Percentiles rank a stretch among this genome's conserved stretches.
Evolutionary conservation across 169 alveolate species (phyloP).

Genomic region (Eimeria tenella): DNA sequence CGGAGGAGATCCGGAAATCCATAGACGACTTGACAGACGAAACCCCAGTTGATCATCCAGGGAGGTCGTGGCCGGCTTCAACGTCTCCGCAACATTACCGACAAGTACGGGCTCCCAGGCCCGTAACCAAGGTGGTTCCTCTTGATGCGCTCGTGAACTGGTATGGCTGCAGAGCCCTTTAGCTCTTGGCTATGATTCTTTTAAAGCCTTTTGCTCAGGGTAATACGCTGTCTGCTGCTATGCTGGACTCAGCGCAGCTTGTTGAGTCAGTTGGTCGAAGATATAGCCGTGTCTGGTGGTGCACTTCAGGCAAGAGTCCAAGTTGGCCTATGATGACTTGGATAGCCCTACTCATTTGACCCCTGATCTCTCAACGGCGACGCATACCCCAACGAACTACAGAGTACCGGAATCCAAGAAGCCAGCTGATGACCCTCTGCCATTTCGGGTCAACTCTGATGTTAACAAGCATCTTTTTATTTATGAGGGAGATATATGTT

Average conservation of each 20-base stretch:
- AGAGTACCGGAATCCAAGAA: neutral
- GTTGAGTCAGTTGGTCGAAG: too few relatives aligned
- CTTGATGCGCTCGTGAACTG: slow-evolving; percentile 25
- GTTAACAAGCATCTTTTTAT: neutral
- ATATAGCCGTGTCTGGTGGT: too few relatives aligned
- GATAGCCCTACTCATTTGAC: neutral
- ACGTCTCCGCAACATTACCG: neutral
- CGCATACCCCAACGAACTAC: slow-evolving; percentile 12
- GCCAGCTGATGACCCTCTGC: neutral
- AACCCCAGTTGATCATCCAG: neutral
- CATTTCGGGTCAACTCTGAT: slow-evolving; percentile 3
- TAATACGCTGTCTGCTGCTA: too few relatives aligned
- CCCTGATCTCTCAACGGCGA: slow-evolving; percentile 25
- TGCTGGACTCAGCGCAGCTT: too few relatives aligned
- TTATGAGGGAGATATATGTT: slow-evolving; percentile 28
- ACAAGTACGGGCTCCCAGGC: neutral
- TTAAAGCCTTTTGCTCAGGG: too few relatives aligned
- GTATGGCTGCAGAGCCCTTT: neutral
- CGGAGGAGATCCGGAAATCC: slow-evolving; percentile 46
- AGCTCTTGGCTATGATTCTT: neutral
- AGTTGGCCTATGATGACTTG: neutral
- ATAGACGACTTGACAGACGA: slow-evolving; percentile 1
- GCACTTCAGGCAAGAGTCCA: slow-evolving; percentile 23
- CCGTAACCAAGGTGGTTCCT: neutral
- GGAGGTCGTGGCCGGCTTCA: neutral